Conservation (phyloP, 305 asterid species). For the Fraxinus xanthoxyloides region DNA sequence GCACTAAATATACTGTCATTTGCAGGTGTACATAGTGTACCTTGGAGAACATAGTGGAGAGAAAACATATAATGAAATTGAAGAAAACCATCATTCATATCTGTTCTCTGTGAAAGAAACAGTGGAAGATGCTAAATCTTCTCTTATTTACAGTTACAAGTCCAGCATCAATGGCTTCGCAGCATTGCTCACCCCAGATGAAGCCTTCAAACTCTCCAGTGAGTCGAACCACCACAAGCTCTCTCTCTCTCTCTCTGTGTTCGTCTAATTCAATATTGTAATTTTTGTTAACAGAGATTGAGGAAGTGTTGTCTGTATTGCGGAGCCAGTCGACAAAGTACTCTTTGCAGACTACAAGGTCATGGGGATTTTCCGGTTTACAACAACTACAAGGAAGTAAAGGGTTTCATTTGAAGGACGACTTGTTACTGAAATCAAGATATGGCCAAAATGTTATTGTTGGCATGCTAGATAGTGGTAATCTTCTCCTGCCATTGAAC, state of each 20-base stretch:
- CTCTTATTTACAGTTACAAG: constrained; percentile 83
- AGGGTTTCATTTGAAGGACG: constrained; percentile 22
- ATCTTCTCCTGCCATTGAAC: not conserved
- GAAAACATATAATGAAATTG: constrained; percentile 53
- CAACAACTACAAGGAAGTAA: constrained; percentile 18
- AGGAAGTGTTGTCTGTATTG: constrained; percentile 66
- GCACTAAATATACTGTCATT: not conserved
- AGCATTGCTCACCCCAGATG: constrained; percentile 56
- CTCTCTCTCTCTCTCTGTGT: not conserved
- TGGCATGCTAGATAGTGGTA: constrained; percentile 82
- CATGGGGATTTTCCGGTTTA: constrained; percentile 82
- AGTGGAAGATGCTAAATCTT: constrained; percentile 68
- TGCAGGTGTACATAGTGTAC: constrained; percentile 74
- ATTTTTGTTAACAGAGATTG: constrained; percentile 45
- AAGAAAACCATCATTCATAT: constrained; percentile 65
- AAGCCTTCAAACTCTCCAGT: constrained; percentile 67
- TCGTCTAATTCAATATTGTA: not conserved
- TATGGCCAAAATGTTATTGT: constrained; percentile 66
- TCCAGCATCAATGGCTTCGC: constrained; percentile 87
- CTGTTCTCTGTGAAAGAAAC: constrained; percentile 59
- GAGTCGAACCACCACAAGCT: not conserved
- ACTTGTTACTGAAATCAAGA: constrained; percentile 54
- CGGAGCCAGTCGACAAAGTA: constrained; percentile 59
- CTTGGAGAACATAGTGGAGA: constrained; percentile 66
- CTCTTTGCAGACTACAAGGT: constrained; percentile 77